phyloP scores from a whole-genome alignment of 176 grass and related monocot genomes.

The Ensete ventricosum region DNA sequence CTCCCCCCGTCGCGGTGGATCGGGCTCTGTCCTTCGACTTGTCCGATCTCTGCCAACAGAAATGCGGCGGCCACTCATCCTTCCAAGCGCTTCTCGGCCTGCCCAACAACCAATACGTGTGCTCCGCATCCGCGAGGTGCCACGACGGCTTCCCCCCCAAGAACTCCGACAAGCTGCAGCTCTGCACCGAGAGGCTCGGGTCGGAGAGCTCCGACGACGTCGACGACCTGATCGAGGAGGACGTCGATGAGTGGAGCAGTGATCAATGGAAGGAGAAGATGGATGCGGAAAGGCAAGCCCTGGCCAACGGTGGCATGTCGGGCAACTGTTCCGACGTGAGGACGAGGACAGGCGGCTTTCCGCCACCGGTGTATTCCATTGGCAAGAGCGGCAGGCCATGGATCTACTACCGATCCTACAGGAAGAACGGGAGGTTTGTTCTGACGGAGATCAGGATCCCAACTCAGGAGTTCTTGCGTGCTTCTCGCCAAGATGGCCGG shows the following conservation, averaged over 20 bases:
- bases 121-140: background rate
- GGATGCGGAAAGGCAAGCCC: conserved; percentile 4
- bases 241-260: background rate
- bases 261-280: background rate
- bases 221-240: conserved; percentile 29
- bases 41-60: background rate
- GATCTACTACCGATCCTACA: conserved; percentile 40
- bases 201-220: conserved; percentile 45
- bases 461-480: conserved; percentile 45
- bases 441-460: conserved; percentile 62
- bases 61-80: background rate
- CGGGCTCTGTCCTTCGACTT: no score
- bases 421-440: conserved; percentile 45
- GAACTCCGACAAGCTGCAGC: conserved; percentile 9
- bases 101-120: background rate
- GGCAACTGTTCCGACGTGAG: conserved; percentile 10
- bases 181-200: conserved; percentile 30
- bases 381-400: conserved; percentile 48
- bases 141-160: background rate
- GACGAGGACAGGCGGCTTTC: conserved; percentile 37
- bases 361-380: conserved; percentile 62
- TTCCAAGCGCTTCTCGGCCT: background rate
- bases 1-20: background rate
- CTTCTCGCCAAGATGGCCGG: conserved; percentile 52
- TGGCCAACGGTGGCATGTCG: background rate